These are phyloP conservation scores for Ottelia alismoides DNA, from an alignment of 106 monocot genomes.

Conservation along the genomic window DNA sequence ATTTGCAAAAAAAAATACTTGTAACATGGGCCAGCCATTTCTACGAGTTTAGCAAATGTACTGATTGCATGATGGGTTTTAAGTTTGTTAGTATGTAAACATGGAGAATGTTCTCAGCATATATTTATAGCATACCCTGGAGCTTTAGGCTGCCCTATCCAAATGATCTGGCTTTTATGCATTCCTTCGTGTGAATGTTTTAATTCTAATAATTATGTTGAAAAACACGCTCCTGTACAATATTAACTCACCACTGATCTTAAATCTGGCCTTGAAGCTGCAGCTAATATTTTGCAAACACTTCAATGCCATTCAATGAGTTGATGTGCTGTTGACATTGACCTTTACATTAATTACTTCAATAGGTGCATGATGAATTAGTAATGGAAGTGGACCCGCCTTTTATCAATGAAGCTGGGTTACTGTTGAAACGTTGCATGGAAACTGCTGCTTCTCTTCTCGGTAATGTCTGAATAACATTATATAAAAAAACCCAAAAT, in stretches of 20 bases:
- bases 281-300: background rate
- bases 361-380: conserved; percentile 92
- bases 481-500: background rate
- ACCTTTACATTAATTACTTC: background rate
- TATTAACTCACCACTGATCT: conserved; percentile 2
- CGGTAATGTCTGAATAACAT: conserved; percentile 23
- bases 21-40: too few relatives aligned
- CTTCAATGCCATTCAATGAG: too few relatives aligned
- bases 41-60: too few relatives aligned
- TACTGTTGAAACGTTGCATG: conserved; percentile 65
- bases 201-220: background rate
- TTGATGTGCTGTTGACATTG: too few relatives aligned
- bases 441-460: conserved; percentile 69
- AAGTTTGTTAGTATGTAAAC: too few relatives aligned
- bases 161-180: too few relatives aligned
- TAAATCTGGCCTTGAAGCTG: background rate
- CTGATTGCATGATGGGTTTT: too few relatives aligned
- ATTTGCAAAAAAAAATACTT: too few relatives aligned
- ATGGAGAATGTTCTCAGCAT: too few relatives aligned
- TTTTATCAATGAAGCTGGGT: conserved; percentile 41
- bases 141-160: too few relatives aligned
- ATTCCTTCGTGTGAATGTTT: background rate
- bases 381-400: conserved; percentile 74
- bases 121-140: too few relatives aligned
- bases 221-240: background rate